Percentiles rank a stretch among this genome's conserved stretches.
Evolutionary conservation across 2,329 filamentous ascomycete genomes (phyloP).

Genomic region (Clonostachys rhizophaga): DNA sequence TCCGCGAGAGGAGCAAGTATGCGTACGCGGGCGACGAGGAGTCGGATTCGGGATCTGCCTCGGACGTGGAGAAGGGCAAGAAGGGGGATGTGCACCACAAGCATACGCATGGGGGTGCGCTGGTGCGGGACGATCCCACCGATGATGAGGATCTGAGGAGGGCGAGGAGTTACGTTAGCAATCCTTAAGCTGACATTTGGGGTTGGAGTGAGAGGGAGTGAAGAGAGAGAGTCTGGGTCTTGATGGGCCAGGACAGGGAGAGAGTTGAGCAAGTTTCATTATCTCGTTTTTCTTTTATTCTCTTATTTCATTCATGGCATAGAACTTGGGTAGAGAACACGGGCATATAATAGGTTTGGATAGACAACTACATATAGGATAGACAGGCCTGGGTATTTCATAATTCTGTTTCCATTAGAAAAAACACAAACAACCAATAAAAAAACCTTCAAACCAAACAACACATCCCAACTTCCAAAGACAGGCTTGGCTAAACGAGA

Average conservation of each 20-base stretch:
- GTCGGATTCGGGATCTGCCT: constrained; percentile 13
- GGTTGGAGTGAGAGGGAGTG: too few species aligned
- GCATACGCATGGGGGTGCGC: constrained; percentile 10
- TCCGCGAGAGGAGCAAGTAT: constrained; percentile 65
- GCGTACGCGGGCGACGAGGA: constrained; percentile 62
- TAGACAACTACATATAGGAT: background rate
- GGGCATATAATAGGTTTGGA: background rate
- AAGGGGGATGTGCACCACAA: constrained; percentile 7
- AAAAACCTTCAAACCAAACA: background rate
- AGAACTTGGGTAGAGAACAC: background rate
- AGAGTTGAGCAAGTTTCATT: background rate
- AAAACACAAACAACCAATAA: background rate
- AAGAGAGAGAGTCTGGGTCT: too few species aligned
- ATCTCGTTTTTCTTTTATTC: background rate
- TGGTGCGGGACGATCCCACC: constrained; percentile 20
- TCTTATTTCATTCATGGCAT: background rate
- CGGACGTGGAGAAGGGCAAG: constrained; percentile 28
- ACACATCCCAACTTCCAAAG: too few species aligned
- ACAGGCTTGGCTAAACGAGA: too few species aligned
- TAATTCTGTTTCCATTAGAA: constrained; percentile 32
- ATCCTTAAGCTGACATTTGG: constrained; percentile 21
- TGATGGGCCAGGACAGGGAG: too few species aligned
- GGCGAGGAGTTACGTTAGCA: constrained; percentile 40
- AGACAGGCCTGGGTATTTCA: constrained; percentile 20
- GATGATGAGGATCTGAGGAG: constrained; percentile 32